Evolutionary conservation across 306 rosid genomes (phyloP).

Genomic region (Elaeagnus macrophylla): DNA sequence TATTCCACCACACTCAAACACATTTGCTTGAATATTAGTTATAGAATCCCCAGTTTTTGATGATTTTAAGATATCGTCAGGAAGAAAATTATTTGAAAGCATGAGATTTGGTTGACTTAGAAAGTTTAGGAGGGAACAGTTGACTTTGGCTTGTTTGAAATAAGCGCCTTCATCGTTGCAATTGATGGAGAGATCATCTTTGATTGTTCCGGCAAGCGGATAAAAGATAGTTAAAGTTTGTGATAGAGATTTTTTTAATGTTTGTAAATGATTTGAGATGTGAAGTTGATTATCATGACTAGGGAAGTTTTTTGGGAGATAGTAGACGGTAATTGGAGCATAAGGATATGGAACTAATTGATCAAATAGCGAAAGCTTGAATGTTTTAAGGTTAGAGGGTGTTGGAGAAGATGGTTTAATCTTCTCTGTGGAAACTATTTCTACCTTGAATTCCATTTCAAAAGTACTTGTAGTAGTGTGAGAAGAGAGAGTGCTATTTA

Average conservation of each 20-base stretch:
- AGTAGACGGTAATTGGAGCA: neutral
- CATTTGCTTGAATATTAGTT: neutral
- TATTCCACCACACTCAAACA: conserved; percentile 3
- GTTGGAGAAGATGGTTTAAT: conserved; percentile 7
- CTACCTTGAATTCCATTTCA: neutral
- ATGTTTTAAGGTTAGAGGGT: neutral
- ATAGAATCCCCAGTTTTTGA: neutral
- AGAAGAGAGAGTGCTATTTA: no score
- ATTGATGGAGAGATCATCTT: neutral
- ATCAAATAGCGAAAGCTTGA: neutral
- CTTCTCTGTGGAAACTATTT: conserved; percentile 4
- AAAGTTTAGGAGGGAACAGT: neutral
- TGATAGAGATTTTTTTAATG: conserved; percentile 3
- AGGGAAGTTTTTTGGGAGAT: neutral
- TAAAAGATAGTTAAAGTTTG: neutral
- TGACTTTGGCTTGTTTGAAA: neutral
- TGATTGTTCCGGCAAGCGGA: no score
- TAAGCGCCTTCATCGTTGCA: conserved; percentile 8
- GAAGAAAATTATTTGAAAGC: neutral
- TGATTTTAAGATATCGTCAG: neutral
- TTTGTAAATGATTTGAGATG: neutral
- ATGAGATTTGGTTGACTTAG: neutral
- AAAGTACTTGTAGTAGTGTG: no score
- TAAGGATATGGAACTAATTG: neutral
- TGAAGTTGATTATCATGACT: neutral